Conservation (phyloP, 2,329 filamentous ascomycete genomes). For the Botrytis byssoidea region DNA sequence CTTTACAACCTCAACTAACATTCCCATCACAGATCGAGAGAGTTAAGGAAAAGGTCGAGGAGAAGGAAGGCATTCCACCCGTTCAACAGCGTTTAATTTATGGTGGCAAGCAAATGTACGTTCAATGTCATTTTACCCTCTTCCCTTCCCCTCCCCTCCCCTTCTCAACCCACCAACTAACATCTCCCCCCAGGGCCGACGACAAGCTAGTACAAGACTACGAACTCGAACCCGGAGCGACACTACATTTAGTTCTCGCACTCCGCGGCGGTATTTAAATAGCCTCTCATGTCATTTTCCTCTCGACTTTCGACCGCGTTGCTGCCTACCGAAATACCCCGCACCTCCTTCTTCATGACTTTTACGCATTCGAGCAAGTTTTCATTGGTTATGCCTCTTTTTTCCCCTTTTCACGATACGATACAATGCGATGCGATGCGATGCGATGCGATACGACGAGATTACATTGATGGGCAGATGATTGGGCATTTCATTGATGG, state of each 20-base stretch:
- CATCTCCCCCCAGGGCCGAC: conserved; percentile 66
- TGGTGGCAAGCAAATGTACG: conserved; percentile 95
- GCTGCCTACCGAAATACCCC: conserved; percentile 10
- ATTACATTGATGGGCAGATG: conserved; percentile 5
- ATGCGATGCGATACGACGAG: conserved; percentile 1
- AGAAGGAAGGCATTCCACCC: conserved; percentile 97
- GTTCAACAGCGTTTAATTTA: conserved; percentile 96
- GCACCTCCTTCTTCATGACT: conserved; percentile 7
- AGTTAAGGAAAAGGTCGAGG: conserved; percentile 99
- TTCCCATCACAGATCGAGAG: conserved; percentile 67
- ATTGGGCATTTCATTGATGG: conserved; percentile 6
- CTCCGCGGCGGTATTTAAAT: conserved; percentile 68
- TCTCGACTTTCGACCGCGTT: background rate
- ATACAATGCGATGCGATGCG: background rate
- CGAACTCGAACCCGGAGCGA: conserved; percentile 85
- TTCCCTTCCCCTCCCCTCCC: background rate
- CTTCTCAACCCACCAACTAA: background rate
- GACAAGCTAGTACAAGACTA: conserved; percentile 93
- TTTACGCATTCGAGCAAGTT: conserved; percentile 10
- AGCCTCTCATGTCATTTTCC: background rate
- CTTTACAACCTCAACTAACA: background rate
- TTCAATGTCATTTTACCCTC: conserved; percentile 21
- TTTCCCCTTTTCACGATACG: background rate
- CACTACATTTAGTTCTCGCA: conserved; percentile 91
- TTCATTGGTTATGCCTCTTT: conserved; percentile 13